Evolutionary conservation across 2,329 filamentous ascomycete genomes (phyloP), one percentile per base, ranked within the genome.

Genomic region (Cyphellophora attinorum): DNA sequence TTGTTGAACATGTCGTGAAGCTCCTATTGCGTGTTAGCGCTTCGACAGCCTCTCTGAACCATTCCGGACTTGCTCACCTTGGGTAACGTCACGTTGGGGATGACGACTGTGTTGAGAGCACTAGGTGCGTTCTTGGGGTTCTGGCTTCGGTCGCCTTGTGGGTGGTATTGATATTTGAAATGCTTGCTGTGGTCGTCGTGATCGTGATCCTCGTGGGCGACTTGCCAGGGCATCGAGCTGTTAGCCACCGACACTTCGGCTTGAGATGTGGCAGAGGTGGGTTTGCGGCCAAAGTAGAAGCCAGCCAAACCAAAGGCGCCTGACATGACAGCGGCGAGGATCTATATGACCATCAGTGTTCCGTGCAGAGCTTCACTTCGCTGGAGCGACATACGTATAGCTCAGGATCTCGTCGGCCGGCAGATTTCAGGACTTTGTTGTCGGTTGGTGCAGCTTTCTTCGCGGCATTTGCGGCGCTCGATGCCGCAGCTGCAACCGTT

Each of bases 1-100:
- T 98, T 98, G 83, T 98, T 98, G 78, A 81, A 96, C 69, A 81
- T 82, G 52, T 98, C 91, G 68, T 98, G 91, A 47, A 95, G 76
- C 54, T 81, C 74, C 85, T 93, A 53, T 25, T n/a, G 8, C 21
- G n/a, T 25, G 8, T 38, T 14, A 25, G n/a, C n/a, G n/a, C n/a
- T n/a, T n/a, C n/a, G 21, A n/a, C n/a, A n/a, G n/a, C n/a, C n/a
- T n/a, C 15, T 15, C 35, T 28, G 18, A 32, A 16, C 16, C 11
- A 15, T 41, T 39, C 39, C 38, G 18, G 27, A 27, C 8, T 33
- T 27, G 53, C 70, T 45, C 69, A 86, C 83, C 79, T 81, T 86
- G 57, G 91, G 88, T 51, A 96, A 71, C 56, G 81, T 91, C 57
- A 98, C 88, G 57, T 93, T 81, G 54, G 91, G 91, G 36, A 98